Percentiles rank a stretch among this genome's conserved stretches.
These are phyloP conservation scores for Saccharomycopsis fermentans DNA, from an alignment of 805 yeast genomes.

Conservation along the genomic window DNA sequence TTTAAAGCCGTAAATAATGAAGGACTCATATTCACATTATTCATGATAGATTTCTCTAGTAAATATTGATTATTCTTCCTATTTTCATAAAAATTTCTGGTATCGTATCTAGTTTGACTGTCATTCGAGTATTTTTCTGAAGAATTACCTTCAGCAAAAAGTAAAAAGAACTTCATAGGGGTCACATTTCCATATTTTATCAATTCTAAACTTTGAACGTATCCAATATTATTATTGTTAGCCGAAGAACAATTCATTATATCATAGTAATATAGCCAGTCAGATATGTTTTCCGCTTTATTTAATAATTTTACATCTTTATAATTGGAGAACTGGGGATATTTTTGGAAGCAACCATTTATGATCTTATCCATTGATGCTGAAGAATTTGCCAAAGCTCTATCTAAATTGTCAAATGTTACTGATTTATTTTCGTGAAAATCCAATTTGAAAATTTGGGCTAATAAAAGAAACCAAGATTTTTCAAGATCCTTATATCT, in stretches of 20 bases:
- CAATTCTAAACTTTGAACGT: slow-evolving; percentile 36
- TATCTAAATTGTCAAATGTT: slow-evolving; percentile 39
- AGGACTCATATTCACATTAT: slow-evolving; percentile 20
- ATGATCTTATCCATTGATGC: slow-evolving; percentile 44
- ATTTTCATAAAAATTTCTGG: slow-evolving; percentile 12
- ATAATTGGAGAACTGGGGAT: slow-evolving; percentile 37
- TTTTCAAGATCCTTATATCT: slow-evolving; percentile 39
- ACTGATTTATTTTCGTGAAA: slow-evolving; percentile 35
- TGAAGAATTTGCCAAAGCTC: slow-evolving; percentile 14
- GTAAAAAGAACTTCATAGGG: slow-evolving; percentile 50
- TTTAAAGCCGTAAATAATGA: slow-evolving; percentile 14
- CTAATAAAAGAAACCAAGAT: slow-evolving; percentile 58
- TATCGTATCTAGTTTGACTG: slow-evolving; percentile 10
- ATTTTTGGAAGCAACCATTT: slow-evolving; percentile 61
- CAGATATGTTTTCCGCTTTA: slow-evolving; percentile 54
- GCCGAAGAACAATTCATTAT: slow-evolving; percentile 25
- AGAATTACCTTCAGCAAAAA: slow-evolving; percentile 52
- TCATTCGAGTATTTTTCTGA: slow-evolving; percentile 19
- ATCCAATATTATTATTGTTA: slow-evolving; percentile 26
- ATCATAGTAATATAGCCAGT: slow-evolving; percentile 74
- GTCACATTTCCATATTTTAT: slow-evolving; percentile 46
- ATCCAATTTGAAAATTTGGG: slow-evolving; percentile 46
- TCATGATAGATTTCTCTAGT: slow-evolving; percentile 19
- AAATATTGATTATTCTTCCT: slow-evolving; percentile 21
- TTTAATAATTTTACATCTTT: slow-evolving; percentile 48